phyloP scores from a whole-genome alignment of 2,329 filamentous ascomycete genomes.

The Nothopassalora personata region DNA sequence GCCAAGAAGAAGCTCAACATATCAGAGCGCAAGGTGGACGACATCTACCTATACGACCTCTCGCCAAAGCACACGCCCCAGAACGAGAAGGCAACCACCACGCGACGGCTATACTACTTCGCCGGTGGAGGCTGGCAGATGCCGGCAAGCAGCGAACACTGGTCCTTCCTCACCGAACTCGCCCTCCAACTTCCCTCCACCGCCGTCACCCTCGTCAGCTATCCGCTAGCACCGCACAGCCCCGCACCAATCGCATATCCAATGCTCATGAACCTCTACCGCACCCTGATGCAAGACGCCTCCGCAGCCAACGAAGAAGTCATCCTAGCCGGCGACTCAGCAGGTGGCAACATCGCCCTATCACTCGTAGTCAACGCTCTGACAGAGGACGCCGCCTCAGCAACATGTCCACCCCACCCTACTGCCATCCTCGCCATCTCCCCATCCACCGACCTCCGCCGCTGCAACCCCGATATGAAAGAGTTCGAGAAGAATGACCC shows the following conservation, averaged over 20 bases:
- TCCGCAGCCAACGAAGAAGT: conserved; percentile 39
- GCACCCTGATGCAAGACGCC: conserved; percentile 37
- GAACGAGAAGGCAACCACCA: conserved; percentile 8
- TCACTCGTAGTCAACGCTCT: conserved; percentile 38
- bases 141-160: conserved; percentile 48
- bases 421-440: conserved; percentile 42
- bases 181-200: conserved; percentile 36
- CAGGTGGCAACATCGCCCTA: conserved; percentile 51
- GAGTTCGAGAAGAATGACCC: conserved; percentile 42
- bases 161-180: conserved; percentile 47
- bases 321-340: conserved; percentile 51
- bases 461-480: conserved; percentile 42
- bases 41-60: conserved; percentile 45
- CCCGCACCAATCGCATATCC: conserved; percentile 48
- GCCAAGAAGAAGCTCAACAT: conserved; percentile 34
- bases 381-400: conserved; percentile 24
- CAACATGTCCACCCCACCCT: conserved; percentile 23
- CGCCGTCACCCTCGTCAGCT: conserved; percentile 46
- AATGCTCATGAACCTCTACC: conserved; percentile 43
- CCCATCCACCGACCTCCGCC: conserved; percentile 47
- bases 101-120: conserved; percentile 45
- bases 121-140: conserved; percentile 53
- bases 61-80: conserved; percentile 9
- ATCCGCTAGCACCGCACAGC: conserved; percentile 51
- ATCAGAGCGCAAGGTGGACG: conserved; percentile 39